Evolutionary conservation across 2,329 filamentous ascomycete species (phyloP).

Genomic region (Tolypocladium amazonense): DNA sequence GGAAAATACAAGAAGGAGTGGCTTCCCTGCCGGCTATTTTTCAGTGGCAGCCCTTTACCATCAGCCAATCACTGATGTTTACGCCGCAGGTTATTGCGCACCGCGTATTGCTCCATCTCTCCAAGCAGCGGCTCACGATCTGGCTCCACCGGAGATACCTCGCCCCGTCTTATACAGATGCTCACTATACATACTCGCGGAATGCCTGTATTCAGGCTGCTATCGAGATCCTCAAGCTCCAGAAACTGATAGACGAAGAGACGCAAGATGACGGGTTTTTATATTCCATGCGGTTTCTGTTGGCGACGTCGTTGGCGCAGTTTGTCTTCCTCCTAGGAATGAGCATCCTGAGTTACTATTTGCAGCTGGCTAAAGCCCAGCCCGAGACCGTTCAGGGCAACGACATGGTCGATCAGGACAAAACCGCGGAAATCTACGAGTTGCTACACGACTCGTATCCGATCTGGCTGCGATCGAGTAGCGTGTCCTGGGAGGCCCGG

Average conservation of each 20-base stretch:
- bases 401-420: neutral
- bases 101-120: neutral
- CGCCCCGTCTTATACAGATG: neutral
- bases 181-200: neutral
- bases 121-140: neutral
- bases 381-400: neutral
- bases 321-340: neutral
- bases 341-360: neutral
- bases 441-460: neutral
- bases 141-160: neutral
- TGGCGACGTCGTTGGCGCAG: neutral
- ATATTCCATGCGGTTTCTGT: neutral
- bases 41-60: neutral
- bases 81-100: neutral
- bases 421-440: neutral
- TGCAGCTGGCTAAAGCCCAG: neutral
- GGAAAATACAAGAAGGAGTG: neutral
- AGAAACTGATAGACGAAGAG: neutral
- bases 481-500: neutral
- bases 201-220: neutral
- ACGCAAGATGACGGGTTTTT: neutral
- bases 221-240: neutral
- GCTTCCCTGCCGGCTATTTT: neutral
- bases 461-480: neutral
- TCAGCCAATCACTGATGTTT: neutral